Percentiles rank a stretch among this genome's conserved stretches.
phyloP scores from a whole-genome alignment of 352 stramenopile genomes.

The Pythium volutum region DNA sequence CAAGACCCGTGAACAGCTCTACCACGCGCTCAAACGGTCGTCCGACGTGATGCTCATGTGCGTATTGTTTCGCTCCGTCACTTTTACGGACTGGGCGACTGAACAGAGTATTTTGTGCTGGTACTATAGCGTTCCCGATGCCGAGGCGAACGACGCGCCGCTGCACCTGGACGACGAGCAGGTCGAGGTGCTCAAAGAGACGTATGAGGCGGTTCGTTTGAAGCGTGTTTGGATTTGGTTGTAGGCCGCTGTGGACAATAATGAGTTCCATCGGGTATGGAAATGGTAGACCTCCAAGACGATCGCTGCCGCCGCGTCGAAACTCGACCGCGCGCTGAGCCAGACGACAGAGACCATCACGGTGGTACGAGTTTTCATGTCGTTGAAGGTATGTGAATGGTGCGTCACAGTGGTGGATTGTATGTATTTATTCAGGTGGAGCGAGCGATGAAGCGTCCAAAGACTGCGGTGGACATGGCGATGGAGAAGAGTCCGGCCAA shows the following conservation, averaged over 20 bases:
- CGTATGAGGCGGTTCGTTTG: constrained; percentile 45
- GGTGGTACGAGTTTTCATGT: constrained; percentile 42
- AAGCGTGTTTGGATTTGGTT: not conserved
- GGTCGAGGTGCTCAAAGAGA: constrained; percentile 45
- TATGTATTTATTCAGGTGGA: constrained; percentile 38
- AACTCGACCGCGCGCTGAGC: constrained; percentile 51
- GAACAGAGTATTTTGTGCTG: not conserved
- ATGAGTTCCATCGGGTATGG: not conserved
- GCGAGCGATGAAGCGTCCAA: constrained; percentile 71
- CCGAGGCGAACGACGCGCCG: constrained; percentile 30
- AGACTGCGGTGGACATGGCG: constrained; percentile 63
- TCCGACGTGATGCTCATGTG: constrained; percentile 49
- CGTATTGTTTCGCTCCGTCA: not conserved
- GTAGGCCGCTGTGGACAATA: not conserved
- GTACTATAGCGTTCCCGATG: not conserved
- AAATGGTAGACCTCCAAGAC: constrained; percentile 47
- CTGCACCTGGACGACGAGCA: constrained; percentile 41
- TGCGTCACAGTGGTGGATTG: not conserved
- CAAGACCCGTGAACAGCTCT: constrained; percentile 48
- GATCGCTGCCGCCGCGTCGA: constrained; percentile 49
- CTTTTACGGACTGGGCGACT: not conserved
- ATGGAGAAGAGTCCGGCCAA: constrained; percentile 75
- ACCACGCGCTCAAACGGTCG: constrained; percentile 52
- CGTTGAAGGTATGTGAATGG: not conserved
- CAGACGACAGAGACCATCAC: constrained; percentile 67